Percentiles rank a stretch among this genome's conserved stretches.
Conservation (phyloP, 2,329 filamentous ascomycete species). For the Neonectria hederae region DNA sequence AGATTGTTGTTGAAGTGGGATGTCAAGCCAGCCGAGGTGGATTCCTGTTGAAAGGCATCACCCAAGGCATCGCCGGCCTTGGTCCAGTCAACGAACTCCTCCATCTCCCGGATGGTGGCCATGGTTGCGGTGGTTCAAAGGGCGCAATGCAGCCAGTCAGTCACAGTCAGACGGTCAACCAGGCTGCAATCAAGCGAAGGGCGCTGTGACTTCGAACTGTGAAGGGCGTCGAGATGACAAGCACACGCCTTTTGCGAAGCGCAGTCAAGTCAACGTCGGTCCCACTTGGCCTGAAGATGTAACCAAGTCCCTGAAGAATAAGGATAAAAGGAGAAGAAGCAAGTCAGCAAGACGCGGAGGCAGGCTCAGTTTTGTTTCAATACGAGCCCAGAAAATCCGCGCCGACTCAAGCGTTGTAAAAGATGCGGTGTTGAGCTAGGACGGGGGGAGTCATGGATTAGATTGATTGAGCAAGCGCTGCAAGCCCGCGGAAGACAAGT, state of each 20-base stretch:
- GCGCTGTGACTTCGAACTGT: constrained; percentile 22
- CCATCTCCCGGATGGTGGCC: constrained; percentile 61
- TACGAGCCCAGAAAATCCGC: constrained; percentile 17
- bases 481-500: neutral
- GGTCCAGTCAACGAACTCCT: constrained; percentile 73
- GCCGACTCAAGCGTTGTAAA: constrained; percentile 12
- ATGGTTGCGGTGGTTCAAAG: constrained; percentile 39
- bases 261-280: neutral
- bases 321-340: constrained; percentile 22
- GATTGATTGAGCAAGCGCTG: neutral
- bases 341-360: constrained; percentile 17
- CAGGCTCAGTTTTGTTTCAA: constrained; percentile 42
- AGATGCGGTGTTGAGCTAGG: constrained; percentile 12
- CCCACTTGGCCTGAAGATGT: constrained; percentile 6
- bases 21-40: constrained; percentile 49
- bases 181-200: constrained; percentile 33
- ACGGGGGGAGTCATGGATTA: constrained; percentile 31
- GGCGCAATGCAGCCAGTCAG: constrained; percentile 21
- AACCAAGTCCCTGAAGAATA: constrained; percentile 11
- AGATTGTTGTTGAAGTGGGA: constrained; percentile 39
- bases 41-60: constrained; percentile 45
- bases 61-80: constrained; percentile 54
- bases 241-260: constrained; percentile 7
- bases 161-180: neutral
- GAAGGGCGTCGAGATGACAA: constrained; percentile 4